Percentiles rank a stretch among this genome's conserved stretches.
Evolutionary conservation across 1,139 yeast species (phyloP).

Genomic region (Schwanniomyces etchellsii): DNA sequence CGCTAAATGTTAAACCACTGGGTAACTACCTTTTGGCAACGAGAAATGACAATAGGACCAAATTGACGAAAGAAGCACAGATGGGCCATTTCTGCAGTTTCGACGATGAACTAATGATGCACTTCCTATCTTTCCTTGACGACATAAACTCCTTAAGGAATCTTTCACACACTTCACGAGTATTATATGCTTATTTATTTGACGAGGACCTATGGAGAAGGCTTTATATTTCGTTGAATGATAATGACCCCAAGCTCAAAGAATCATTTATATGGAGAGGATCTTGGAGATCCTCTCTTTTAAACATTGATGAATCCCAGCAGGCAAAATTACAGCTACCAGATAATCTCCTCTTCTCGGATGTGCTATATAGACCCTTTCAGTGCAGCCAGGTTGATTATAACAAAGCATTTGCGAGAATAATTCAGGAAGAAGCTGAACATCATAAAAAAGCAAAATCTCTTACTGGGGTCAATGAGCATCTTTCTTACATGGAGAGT

Average conservation of each 20-base stretch:
- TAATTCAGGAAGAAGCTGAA: constrained; percentile 42
- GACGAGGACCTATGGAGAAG: constrained; percentile 80
- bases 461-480: constrained; percentile 12
- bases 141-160: constrained; percentile 40
- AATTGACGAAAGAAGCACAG: constrained; percentile 19
- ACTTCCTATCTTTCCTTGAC: constrained; percentile 39
- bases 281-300: constrained; percentile 66
- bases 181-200: constrained; percentile 64
- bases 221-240: constrained; percentile 28
- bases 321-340: constrained; percentile 38
- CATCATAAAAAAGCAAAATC: neutral
- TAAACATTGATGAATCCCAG: constrained; percentile 26
- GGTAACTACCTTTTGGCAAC: constrained; percentile 48
- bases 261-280: constrained; percentile 55
- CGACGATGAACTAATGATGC: constrained; percentile 55
- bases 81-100: constrained; percentile 52
- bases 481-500: constrained; percentile 15
- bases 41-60: constrained; percentile 12
- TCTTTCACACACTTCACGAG: constrained; percentile 55
- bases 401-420: constrained; percentile 35
- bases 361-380: constrained; percentile 68
- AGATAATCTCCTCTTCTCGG: constrained; percentile 41
- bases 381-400: constrained; percentile 74
- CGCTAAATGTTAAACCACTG: constrained; percentile 67
- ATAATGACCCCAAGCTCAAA: constrained; percentile 6